Conservation (phyloP, 768 basidiomycete genomes). For the Pisolithus tinctorius region DNA sequence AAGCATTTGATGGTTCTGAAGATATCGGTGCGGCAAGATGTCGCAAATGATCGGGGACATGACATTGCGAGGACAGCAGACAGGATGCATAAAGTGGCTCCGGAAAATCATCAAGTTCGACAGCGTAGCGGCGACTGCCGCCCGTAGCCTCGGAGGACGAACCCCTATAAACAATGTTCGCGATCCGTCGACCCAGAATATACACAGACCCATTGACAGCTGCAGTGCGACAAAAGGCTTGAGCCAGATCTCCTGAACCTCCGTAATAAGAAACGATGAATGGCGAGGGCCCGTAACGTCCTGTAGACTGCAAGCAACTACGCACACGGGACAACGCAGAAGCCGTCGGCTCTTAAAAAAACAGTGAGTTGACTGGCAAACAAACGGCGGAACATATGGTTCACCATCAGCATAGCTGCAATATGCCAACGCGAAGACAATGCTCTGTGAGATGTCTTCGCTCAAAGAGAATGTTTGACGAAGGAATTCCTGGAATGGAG, state of each 20-base stretch:
- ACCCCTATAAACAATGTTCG: conserved; percentile 25
- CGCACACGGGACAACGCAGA: conserved; percentile 65
- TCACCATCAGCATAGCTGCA: conserved; percentile 55
- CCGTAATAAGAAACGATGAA: conserved; percentile 96
- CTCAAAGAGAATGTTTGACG: conserved; percentile 55
- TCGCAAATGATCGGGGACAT: conserved; percentile 26
- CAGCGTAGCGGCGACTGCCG: conserved; percentile 27
- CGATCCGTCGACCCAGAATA: conserved; percentile 49
- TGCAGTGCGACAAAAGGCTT: conserved; percentile 83
- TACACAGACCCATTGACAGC: conserved; percentile 78
- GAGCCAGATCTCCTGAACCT: conserved; percentile 84
- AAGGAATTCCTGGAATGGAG: conserved; percentile 61
- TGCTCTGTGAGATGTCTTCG: conserved; percentile 46
- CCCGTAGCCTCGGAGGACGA: conserved; percentile 11
- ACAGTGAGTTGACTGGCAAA: conserved; percentile 1
- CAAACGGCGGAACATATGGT: conserved; percentile 7
- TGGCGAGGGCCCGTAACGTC: conserved; percentile 78
- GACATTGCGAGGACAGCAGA: conserved; percentile 43
- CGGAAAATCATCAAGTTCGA: conserved; percentile 54
- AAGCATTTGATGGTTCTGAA: neutral
- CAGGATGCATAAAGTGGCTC: conserved; percentile 50
- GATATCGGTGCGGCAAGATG: conserved; percentile 14
- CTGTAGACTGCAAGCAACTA: conserved; percentile 68
- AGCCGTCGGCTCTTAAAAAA: conserved; percentile 52
- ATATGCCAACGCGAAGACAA: conserved; percentile 76